Evolutionary conservation across 2,329 filamentous ascomycete genomes (phyloP).

Genomic region (Alternaria conjuncta): DNA sequence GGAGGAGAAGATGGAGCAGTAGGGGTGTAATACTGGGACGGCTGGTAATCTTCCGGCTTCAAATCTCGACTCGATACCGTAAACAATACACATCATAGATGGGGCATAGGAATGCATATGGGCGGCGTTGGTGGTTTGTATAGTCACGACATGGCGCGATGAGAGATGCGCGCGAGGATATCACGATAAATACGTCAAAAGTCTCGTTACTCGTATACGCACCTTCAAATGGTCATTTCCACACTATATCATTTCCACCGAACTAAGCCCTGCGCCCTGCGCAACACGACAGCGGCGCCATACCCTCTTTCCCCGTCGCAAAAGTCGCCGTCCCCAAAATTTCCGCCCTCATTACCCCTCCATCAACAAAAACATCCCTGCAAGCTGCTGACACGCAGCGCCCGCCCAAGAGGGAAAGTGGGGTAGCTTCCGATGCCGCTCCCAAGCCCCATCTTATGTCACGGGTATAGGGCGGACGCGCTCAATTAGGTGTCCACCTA

Average conservation of each 20-base stretch:
- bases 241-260: neutral
- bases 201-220: neutral
- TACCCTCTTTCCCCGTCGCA: slow-evolving; percentile 3
- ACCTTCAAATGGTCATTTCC: neutral
- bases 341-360: slow-evolving; percentile 16
- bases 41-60: neutral
- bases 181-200: neutral
- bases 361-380: neutral
- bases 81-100: slow-evolving; percentile 18
- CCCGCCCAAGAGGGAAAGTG: slow-evolving; percentile 1
- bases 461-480: neutral
- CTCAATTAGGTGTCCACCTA: neutral
- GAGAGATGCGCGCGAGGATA: neutral
- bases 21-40: neutral
- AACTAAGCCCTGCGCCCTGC: neutral
- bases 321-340: slow-evolving; percentile 4
- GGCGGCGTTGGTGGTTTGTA: slow-evolving; percentile 25
- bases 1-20: slow-evolving; percentile 45
- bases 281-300: neutral
- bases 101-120: slow-evolving; percentile 21
- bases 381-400: neutral
- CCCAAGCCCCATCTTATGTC: neutral
- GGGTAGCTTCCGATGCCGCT: slow-evolving; percentile 6
- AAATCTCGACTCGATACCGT: neutral
- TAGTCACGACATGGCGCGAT: neutral